A percentile compares a stretch with the other conserved stretches of the same genome.
Conservation (phyloP, 1,284 basidiomycete genomes). For the Acaromyces ingoldii region DNA sequence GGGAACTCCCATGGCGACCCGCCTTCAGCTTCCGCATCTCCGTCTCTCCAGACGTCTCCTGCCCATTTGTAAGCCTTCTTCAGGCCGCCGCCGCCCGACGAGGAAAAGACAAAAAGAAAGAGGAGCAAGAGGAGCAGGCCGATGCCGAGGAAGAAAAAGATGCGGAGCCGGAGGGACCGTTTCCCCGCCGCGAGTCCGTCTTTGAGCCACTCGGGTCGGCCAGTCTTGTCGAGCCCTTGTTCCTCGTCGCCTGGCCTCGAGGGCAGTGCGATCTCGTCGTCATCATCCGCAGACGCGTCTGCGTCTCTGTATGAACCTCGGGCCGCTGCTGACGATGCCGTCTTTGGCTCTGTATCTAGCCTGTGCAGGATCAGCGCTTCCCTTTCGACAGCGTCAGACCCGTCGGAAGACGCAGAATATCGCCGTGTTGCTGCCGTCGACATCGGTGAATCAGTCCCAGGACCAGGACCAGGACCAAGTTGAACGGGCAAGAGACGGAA, state of each 20-base stretch:
- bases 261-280: background rate
- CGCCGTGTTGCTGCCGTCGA: too few relatives aligned
- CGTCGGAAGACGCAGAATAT: too few relatives aligned
- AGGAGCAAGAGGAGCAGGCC: conserved; percentile 26
- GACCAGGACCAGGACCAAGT: too few relatives aligned
- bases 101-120: conserved; percentile 31
- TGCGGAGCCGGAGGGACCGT: conserved; percentile 16
- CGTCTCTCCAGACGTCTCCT: conserved; percentile 31
- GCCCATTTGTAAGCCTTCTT: conserved; percentile 18
- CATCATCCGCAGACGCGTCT: background rate
- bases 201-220: conserved; percentile 35
- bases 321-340: background rate
- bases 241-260: conserved; percentile 13
- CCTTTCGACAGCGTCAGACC: conserved; percentile 1
- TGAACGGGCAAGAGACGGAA: too few relatives aligned
- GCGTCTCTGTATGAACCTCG: too few relatives aligned
- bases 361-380: conserved; percentile 7
- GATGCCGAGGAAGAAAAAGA: conserved; percentile 10
- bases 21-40: conserved; percentile 5
- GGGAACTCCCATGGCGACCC: conserved; percentile 31
- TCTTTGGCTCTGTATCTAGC: conserved; percentile 5
- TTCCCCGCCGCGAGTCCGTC: conserved; percentile 18
- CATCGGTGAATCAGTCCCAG: too few relatives aligned
- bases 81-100: conserved; percentile 6
- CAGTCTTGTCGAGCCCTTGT: conserved; percentile 33